Conservation (phyloP, 441 rosid genomes). For the Breynia disticha region DNA sequence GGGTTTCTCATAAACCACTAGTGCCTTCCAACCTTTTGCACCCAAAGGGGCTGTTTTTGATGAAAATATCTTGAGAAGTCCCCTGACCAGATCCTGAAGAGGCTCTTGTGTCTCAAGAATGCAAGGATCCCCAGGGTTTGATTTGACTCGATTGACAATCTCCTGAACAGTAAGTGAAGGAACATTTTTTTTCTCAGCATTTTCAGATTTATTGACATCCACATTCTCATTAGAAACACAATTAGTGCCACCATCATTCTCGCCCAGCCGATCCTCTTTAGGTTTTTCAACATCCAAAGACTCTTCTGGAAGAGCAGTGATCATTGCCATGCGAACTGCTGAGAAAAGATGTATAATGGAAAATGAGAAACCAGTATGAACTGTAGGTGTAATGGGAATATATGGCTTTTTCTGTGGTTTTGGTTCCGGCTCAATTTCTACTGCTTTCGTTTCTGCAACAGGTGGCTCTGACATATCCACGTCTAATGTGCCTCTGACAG, state of each 20-base stretch:
- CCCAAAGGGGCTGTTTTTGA: conserved; percentile 98
- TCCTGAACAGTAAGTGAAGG: conserved; percentile 81
- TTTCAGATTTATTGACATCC: conserved; percentile 34
- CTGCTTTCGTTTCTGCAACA: conserved; percentile 31
- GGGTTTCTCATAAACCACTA: conserved; percentile 67
- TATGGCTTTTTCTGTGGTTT: conserved; percentile 80
- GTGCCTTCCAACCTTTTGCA: conserved; percentile 94
- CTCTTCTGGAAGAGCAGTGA: conserved; percentile 54
- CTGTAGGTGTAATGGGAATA: conserved; percentile 85
- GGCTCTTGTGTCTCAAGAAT: conserved; percentile 94
- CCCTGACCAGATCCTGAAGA: conserved; percentile 90
- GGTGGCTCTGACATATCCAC: conserved; percentile 48
- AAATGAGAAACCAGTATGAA: conserved; percentile 90
- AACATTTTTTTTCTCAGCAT: conserved; percentile 32
- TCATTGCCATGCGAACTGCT: conserved; percentile 88
- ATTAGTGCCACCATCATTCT: conserved; percentile 36
- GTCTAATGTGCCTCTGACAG: conserved; percentile 38
- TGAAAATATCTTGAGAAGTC: conserved; percentile 80
- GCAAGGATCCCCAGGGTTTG: conserved; percentile 94
- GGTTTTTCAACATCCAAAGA: conserved; percentile 48
- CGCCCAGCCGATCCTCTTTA: conserved; percentile 37
- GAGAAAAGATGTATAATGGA: conserved; percentile 94
- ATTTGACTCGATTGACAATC: conserved; percentile 74
- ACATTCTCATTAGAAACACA: conserved; percentile 39
- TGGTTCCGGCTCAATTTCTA: conserved; percentile 59